A percentile compares a stretch with the other conserved stretches of the same genome.
Conservation (phyloP, 192 early-diverging fungal species). For the Coemansia guatemalensis region DNA sequence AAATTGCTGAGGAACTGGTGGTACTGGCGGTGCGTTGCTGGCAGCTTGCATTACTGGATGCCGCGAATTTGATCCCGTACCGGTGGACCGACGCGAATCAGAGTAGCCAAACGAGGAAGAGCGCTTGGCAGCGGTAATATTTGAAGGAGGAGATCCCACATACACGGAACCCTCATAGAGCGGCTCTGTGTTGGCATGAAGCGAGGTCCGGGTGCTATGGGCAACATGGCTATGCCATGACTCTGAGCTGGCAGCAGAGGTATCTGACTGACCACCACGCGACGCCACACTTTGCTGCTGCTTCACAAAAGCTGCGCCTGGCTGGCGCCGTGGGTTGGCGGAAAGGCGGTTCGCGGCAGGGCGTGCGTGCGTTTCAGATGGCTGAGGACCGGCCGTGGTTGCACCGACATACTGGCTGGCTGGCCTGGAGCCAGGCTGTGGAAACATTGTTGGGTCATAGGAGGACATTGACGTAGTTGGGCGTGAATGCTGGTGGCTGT, state of each 20-base stretch:
- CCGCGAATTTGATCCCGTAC: background rate
- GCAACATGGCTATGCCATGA: slow-evolving; percentile 50
- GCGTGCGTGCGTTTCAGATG: background rate
- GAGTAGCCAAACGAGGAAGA: slow-evolving; percentile 25
- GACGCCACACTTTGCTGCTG: slow-evolving; percentile 7
- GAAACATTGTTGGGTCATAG: slow-evolving; percentile 4
- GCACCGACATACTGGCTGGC: slow-evolving; percentile 11
- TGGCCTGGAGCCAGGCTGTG: slow-evolving; percentile 1
- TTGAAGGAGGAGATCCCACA: slow-evolving; percentile 14
- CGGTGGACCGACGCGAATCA: background rate
- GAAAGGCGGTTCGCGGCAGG: background rate
- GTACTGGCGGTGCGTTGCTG: slow-evolving; percentile 30
- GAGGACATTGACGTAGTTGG: slow-evolving; percentile 8
- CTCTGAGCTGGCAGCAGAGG: slow-evolving; percentile 26
- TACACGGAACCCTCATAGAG: slow-evolving; percentile 31
- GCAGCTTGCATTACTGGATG: background rate
- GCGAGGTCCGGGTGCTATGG: slow-evolving; percentile 20
- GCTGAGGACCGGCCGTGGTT: background rate
- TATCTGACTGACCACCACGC: slow-evolving; percentile 11
- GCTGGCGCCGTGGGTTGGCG: slow-evolving; percentile 19
- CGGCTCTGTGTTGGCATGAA: slow-evolving; percentile 38
- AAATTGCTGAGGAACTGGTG: slow-evolving; percentile 29
- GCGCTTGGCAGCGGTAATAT: slow-evolving; percentile 12
- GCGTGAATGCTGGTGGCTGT: slow-evolving; percentile 11
- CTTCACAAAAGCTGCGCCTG: slow-evolving; percentile 29